Conservation (phyloP, 2,329 filamentous ascomycete species). For the Botryotinia narcissicola region DNA sequence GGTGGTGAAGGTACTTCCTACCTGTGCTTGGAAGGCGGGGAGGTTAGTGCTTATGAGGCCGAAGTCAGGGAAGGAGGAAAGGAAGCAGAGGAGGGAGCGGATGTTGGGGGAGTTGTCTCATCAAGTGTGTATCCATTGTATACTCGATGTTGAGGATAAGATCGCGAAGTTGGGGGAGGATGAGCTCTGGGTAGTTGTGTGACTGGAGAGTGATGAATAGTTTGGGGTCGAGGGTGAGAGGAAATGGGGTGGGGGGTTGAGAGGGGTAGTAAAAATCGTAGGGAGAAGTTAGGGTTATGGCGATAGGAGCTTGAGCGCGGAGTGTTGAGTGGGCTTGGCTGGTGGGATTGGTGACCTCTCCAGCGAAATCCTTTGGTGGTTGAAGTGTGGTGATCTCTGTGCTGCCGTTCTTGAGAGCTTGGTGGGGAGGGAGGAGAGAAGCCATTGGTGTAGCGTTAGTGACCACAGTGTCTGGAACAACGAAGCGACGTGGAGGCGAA, state of each 20-base stretch:
- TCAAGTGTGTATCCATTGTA: not conserved
- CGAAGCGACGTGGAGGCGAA: too few species aligned
- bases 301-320: not conserved
- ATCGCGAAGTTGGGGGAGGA: not conserved
- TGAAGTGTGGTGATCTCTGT: too few species aligned
- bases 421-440: not conserved
- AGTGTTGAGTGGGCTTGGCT: too few species aligned
- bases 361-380: too few species aligned
- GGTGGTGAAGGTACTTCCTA: not conserved
- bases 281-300: not conserved
- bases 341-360: too few species aligned
- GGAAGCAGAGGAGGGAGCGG: not conserved
- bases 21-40: not conserved
- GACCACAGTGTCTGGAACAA: not conserved
- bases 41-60: not conserved
- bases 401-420: too few species aligned
- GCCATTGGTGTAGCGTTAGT: not conserved
- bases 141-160: not conserved
- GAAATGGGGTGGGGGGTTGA: not conserved
- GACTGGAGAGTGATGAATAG: not conserved
- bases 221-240: not conserved
- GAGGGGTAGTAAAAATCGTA: slow-evolving; percentile 3
- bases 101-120: not conserved
- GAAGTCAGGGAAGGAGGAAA: not conserved
- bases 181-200: not conserved